These are phyloP conservation scores for Rhodomyrtus psidioides DNA, from an alignment of 441 rosid species.

Conservation along the genomic window DNA sequence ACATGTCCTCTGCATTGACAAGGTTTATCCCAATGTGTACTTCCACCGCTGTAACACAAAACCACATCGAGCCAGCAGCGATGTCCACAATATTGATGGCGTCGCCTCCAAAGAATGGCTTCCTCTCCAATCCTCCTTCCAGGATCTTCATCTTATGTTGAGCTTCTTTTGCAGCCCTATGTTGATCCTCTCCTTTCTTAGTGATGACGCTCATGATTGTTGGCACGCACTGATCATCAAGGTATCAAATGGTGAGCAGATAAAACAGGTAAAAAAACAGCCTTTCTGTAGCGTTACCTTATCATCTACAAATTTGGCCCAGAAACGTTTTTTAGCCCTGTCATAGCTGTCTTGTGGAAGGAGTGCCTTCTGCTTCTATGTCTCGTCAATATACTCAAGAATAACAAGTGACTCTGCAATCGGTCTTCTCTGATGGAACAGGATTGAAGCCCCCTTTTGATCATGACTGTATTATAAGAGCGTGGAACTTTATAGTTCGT, in stretches of 20 bases:
- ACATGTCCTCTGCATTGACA: slow-evolving; percentile 2
- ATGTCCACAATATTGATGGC: slow-evolving; percentile 10
- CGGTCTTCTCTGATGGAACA: slow-evolving; percentile 4
- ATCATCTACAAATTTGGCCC: slow-evolving; percentile 7
- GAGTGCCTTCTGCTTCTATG: background rate
- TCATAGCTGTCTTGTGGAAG: slow-evolving; percentile 7
- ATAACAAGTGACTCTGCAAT: slow-evolving; percentile 14
- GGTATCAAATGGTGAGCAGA: background rate
- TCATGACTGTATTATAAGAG: slow-evolving; percentile 11
- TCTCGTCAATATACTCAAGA: slow-evolving; percentile 8
- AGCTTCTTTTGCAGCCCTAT: slow-evolving; percentile 15
- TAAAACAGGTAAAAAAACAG: background rate
- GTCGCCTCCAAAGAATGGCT: slow-evolving; percentile 21
- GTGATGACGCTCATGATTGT: background rate
- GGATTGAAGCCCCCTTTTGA: slow-evolving; percentile 8
- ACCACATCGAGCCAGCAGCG: slow-evolving; percentile 16
- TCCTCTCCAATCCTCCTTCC: slow-evolving; percentile 8
- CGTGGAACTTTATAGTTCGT: slow-evolving; percentile 1
- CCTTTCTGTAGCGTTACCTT: background rate
- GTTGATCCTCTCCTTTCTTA: slow-evolving; percentile 10
- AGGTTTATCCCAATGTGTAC: slow-evolving; percentile 6
- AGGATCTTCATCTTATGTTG: slow-evolving; percentile 16
- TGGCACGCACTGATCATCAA: slow-evolving; percentile 5
- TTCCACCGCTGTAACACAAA: slow-evolving; percentile 11
- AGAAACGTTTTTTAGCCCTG: slow-evolving; percentile 2